These are phyloP conservation scores for Fusarium luffae DNA, from an alignment of 2,329 filamentous ascomycete genomes.

Conservation along the genomic window DNA sequence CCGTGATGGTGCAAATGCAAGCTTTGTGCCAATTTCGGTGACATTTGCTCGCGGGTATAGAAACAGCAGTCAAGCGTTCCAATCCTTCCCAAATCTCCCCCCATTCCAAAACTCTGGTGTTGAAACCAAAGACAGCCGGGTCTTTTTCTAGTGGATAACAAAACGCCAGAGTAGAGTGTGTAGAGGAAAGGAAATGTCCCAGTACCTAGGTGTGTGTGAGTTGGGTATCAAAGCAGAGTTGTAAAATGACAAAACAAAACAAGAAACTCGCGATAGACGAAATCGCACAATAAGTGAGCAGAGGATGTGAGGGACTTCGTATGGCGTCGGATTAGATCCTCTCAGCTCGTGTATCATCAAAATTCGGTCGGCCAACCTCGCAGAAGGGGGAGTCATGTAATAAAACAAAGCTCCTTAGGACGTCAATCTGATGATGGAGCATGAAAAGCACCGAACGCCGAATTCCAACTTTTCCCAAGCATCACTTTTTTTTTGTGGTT, in stretches of 20 bases:
- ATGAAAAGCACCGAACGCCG: conserved; percentile 52
- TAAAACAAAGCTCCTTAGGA: conserved; percentile 57
- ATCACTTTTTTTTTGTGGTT: conserved; percentile 42
- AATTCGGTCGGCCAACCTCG: conserved; percentile 61
- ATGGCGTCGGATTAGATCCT: conserved; percentile 50
- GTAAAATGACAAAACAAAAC: conserved; percentile 36
- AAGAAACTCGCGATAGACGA: conserved; percentile 23
- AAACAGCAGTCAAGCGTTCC: conserved; percentile 37
- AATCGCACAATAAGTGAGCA: conserved; percentile 47
- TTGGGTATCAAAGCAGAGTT: conserved; percentile 44
- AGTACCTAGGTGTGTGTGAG: conserved; percentile 24
- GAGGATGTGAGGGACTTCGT: conserved; percentile 43
- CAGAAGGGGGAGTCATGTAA: conserved; percentile 61
- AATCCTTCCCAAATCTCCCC: conserved; percentile 31
- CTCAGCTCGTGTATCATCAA: conserved; percentile 57
- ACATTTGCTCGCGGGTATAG: conserved; percentile 38
- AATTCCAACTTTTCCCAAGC: conserved; percentile 37
- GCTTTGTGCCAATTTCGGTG: conserved; percentile 34
- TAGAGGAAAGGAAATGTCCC: conserved; percentile 30
- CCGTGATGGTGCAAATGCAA: conserved; percentile 39
- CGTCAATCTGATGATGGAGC: conserved; percentile 64
- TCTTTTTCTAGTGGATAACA: conserved; percentile 22
- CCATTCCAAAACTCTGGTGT: conserved; percentile 19
- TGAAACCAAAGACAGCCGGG: conserved; percentile 32
- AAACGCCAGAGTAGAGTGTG: conserved; percentile 42